A percentile compares a stretch with the other conserved stretches of the same genome.
Evolutionary conservation across 176 grass and related monocot genomes (phyloP).

Genomic region (Phoenix roebelenii): DNA sequence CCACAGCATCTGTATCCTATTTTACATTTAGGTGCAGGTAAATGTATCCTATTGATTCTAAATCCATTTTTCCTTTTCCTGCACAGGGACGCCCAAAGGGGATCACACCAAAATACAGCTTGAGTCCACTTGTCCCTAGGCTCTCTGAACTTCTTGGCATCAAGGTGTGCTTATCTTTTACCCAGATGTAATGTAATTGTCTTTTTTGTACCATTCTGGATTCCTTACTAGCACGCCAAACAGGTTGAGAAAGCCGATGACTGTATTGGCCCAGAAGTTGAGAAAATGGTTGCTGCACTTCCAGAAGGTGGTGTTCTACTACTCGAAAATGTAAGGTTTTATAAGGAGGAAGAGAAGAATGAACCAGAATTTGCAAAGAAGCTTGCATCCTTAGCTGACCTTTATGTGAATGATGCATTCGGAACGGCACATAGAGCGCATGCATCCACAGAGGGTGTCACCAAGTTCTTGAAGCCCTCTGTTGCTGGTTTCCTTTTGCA

Average conservation of each 20-base stretch:
- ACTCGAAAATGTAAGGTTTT: slow-evolving; percentile 52
- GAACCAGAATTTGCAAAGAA: slow-evolving; percentile 49
- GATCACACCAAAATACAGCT: slow-evolving; percentile 34
- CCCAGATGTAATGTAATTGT: background rate
- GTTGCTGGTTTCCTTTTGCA: slow-evolving; percentile 46
- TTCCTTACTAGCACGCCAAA: background rate
- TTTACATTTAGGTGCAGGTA: too few species aligned
- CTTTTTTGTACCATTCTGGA: background rate
- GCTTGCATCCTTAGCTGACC: slow-evolving; percentile 33
- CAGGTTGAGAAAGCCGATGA: slow-evolving; percentile 40
- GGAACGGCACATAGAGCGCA: slow-evolving; percentile 48
- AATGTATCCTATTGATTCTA: background rate
- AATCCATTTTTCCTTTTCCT: background rate
- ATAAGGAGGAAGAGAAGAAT: slow-evolving; percentile 47
- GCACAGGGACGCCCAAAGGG: slow-evolving; percentile 36
- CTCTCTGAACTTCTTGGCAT: slow-evolving; percentile 45
- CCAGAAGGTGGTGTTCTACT: slow-evolving; percentile 37
- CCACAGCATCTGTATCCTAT: too few species aligned
- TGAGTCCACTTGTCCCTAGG: slow-evolving; percentile 40
- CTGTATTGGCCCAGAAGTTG: slow-evolving; percentile 40
- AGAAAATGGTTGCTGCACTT: slow-evolving; percentile 30
- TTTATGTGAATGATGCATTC: slow-evolving; percentile 51
- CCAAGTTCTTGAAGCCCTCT: slow-evolving; percentile 40
- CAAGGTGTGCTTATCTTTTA: slow-evolving; percentile 11
- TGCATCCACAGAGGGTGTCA: slow-evolving; percentile 42